Conservation (phyloP, 1,139 yeast species). For the Diutina scorzettiae region DNA sequence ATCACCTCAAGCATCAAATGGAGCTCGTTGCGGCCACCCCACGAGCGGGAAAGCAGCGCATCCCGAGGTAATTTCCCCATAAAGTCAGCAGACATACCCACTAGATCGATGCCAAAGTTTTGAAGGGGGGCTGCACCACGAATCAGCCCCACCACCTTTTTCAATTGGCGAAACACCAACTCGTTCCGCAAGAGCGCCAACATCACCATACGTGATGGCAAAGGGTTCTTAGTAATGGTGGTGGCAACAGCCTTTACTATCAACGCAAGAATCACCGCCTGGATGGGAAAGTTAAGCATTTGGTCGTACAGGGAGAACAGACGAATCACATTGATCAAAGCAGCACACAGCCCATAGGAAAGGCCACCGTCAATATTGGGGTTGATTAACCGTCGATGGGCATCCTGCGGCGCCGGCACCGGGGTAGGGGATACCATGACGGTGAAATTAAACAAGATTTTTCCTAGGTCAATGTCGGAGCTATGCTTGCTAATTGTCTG, state of each 20-base stretch:
- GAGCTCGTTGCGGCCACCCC: slow-evolving; percentile 53
- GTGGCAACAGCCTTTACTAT: slow-evolving; percentile 42
- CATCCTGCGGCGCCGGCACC: slow-evolving; percentile 14
- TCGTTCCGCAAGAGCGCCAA: slow-evolving; percentile 42
- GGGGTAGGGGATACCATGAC: slow-evolving; percentile 23
- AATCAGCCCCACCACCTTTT: slow-evolving; percentile 17
- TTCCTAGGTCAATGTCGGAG: slow-evolving; percentile 32
- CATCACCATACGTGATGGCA: slow-evolving; percentile 41
- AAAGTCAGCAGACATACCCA: slow-evolving; percentile 51
- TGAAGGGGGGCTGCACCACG: neutral
- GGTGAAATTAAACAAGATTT: slow-evolving; percentile 47
- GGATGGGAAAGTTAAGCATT: slow-evolving; percentile 30
- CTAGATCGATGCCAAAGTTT: slow-evolving; percentile 13
- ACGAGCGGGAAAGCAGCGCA: slow-evolving; percentile 35
- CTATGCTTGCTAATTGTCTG: neutral
- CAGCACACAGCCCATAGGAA: slow-evolving; percentile 48
- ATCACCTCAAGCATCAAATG: slow-evolving; percentile 30
- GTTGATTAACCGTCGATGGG: slow-evolving; percentile 19
- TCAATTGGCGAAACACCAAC: slow-evolving; percentile 19
- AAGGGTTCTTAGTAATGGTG: slow-evolving; percentile 35
- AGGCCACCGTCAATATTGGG: slow-evolving; percentile 32
- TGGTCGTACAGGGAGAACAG: slow-evolving; percentile 31
- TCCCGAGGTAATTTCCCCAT: slow-evolving; percentile 46
- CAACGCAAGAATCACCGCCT: slow-evolving; percentile 49
- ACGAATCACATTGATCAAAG: slow-evolving; percentile 42